These are phyloP conservation scores for Waitea zeae DNA, from an alignment of 1,284 basidiomycete genomes.

Conservation along the genomic window DNA sequence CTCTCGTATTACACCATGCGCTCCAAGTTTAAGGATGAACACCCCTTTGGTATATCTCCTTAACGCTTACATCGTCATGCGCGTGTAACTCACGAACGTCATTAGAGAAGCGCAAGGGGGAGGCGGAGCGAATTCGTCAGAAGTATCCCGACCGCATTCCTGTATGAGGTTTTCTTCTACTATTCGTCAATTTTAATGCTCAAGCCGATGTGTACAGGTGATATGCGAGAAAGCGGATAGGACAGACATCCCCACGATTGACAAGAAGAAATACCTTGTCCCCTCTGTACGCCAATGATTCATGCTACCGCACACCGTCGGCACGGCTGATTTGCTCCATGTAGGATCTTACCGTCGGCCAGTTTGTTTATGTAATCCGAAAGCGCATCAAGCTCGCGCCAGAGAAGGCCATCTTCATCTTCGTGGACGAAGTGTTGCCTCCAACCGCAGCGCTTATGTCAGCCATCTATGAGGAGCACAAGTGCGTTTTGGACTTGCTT, in stretches of 20 bases:
- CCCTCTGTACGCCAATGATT: slow-evolving; percentile 84
- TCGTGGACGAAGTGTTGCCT: slow-evolving; percentile 95
- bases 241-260: slow-evolving; percentile 97
- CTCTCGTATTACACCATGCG: no score
- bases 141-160: slow-evolving; percentile 99
- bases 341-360: slow-evolving; percentile 93
- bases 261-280: slow-evolving; percentile 99
- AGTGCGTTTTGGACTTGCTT: slow-evolving; percentile 38
- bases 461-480: slow-evolving; percentile 98
- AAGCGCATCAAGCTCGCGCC: slow-evolving; percentile 99
- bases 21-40: slow-evolving; percentile 99
- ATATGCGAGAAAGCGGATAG: slow-evolving; percentile 99
- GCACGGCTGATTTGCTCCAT: neutral
- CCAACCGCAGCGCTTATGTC: slow-evolving; percentile 98
- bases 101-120: slow-evolving; percentile 94
- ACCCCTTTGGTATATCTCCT: slow-evolving; percentile 75
- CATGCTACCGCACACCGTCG: neutral
- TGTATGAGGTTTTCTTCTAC: slow-evolving; percentile 22
- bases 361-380: slow-evolving; percentile 99
- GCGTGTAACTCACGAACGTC: slow-evolving; percentile 6
- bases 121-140: slow-evolving; percentile 92
- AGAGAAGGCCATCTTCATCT: slow-evolving; percentile 99
- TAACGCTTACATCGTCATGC: slow-evolving; percentile 4
- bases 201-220: slow-evolving; percentile 37
- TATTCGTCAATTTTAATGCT: slow-evolving; percentile 7